A percentile compares a stretch with the other conserved stretches of the same genome.
These are phyloP conservation scores for Hemerocallis citrina DNA, from an alignment of 106 monocot genomes.

Conservation along the genomic window DNA sequence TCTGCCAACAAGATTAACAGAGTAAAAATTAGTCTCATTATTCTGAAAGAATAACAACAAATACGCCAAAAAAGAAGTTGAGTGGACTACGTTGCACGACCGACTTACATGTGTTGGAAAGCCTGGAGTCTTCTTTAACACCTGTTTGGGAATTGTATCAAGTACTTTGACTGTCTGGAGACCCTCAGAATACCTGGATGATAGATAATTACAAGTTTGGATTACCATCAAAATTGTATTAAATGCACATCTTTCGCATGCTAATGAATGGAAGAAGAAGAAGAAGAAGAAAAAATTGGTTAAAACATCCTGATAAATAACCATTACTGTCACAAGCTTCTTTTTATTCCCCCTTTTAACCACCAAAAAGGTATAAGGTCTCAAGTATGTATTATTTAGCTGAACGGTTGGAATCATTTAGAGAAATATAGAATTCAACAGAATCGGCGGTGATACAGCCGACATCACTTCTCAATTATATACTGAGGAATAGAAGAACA, in stretches of 20 bases:
- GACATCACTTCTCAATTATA: neutral
- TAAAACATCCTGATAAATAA: neutral
- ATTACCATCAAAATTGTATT: neutral
- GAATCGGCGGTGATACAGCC: neutral
- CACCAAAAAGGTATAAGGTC: neutral
- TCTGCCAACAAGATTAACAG: constrained; percentile 25
- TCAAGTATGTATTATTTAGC: neutral
- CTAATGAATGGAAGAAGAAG: too few species aligned
- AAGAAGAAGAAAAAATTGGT: neutral
- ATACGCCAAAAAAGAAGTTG: neutral
- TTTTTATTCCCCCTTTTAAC: neutral
- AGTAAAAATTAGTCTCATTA: neutral
- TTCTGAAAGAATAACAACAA: neutral
- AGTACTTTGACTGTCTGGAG: constrained; percentile 58
- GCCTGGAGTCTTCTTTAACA: constrained; percentile 42
- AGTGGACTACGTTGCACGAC: neutral
- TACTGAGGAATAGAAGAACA: neutral
- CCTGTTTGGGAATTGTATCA: constrained; percentile 62
- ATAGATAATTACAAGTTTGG: neutral
- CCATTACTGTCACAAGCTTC: neutral
- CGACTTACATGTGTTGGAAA: constrained; percentile 53
- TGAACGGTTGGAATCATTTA: neutral
- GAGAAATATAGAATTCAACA: neutral
- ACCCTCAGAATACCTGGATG: constrained; percentile 50
- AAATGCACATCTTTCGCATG: neutral